Evolutionary conservation across 306 rosid species (phyloP).

Genomic region (Corylus avellana): DNA sequence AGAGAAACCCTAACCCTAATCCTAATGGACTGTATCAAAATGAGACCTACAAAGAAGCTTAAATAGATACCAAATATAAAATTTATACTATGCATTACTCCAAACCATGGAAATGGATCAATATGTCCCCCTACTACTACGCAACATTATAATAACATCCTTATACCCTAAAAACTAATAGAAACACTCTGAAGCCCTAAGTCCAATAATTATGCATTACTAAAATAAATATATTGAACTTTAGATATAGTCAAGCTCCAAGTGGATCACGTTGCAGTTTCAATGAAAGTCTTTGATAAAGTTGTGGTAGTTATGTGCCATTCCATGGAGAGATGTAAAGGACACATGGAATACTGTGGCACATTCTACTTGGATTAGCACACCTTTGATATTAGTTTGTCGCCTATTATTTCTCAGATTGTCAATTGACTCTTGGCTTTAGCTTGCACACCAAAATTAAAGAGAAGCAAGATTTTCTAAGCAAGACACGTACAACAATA

Average conservation of each 20-base stretch:
- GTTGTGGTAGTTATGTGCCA: background rate
- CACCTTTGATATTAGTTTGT: background rate
- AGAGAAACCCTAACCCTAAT: too few species aligned
- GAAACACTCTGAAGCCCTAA: background rate
- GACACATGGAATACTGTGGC: background rate
- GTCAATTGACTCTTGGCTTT: slow-evolving; percentile 6
- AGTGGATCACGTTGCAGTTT: background rate
- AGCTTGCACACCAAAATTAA: slow-evolving; percentile 6
- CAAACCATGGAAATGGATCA: too few species aligned
- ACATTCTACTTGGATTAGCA: background rate
- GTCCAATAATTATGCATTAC: background rate
- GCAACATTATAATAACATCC: too few species aligned
- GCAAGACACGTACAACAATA: background rate
- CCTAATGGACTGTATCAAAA: too few species aligned
- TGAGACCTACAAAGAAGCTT: too few species aligned
- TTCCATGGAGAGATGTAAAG: background rate
- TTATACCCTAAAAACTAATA: too few species aligned
- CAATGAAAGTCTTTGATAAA: background rate
- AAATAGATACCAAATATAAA: too few species aligned
- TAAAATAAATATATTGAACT: background rate
- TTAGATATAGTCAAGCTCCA: background rate
- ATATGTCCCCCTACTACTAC: too few species aligned
- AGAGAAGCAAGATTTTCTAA: background rate
- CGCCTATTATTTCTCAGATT: slow-evolving; percentile 1
- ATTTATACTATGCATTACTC: too few species aligned